Conservation (phyloP, 352 stramenopile genomes). For the Blastocystis sp. region DNA sequence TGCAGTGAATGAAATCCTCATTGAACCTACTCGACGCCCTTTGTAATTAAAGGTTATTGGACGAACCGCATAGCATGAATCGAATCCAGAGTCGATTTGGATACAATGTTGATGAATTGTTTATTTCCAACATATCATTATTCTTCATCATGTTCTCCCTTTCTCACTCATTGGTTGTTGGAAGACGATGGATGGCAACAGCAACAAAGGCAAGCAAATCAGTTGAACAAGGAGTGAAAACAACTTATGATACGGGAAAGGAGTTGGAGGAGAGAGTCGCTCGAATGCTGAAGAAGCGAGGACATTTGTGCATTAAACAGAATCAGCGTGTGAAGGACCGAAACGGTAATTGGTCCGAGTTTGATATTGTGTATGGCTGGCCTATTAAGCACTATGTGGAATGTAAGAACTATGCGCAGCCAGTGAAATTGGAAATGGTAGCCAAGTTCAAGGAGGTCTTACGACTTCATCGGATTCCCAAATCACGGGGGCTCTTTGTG, state of each 20-base stretch:
- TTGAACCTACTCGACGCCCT: no score
- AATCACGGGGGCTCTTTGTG: slow-evolving; percentile 57
- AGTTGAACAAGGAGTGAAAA: slow-evolving; percentile 12
- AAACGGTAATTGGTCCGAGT: slow-evolving; percentile 65
- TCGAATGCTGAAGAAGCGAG: slow-evolving; percentile 44
- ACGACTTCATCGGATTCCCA: slow-evolving; percentile 43
- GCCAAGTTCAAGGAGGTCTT: slow-evolving; percentile 68
- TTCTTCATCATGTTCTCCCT: slow-evolving; percentile 31
- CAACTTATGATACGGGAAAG: slow-evolving; percentile 51
- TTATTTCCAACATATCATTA: neutral
- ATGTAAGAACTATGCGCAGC: slow-evolving; percentile 65
- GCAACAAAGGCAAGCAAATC: neutral
- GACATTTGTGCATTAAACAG: slow-evolving; percentile 54
- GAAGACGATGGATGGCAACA: slow-evolving; percentile 15
- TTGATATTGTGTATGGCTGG: slow-evolving; percentile 67
- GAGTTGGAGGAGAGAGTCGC: slow-evolving; percentile 55
- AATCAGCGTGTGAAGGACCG: slow-evolving; percentile 63
- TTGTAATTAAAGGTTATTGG: no score
- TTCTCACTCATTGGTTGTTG: neutral
- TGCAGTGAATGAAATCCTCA: slow-evolving; percentile 50
- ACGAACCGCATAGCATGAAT: no score
- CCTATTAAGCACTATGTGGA: slow-evolving; percentile 65
- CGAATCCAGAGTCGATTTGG: no score
- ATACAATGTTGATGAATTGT: neutral
- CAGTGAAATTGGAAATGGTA: slow-evolving; percentile 64